Evolutionary conservation across 768 basidiomycete species (phyloP).

Genomic region (Termitomyces sp.): DNA sequence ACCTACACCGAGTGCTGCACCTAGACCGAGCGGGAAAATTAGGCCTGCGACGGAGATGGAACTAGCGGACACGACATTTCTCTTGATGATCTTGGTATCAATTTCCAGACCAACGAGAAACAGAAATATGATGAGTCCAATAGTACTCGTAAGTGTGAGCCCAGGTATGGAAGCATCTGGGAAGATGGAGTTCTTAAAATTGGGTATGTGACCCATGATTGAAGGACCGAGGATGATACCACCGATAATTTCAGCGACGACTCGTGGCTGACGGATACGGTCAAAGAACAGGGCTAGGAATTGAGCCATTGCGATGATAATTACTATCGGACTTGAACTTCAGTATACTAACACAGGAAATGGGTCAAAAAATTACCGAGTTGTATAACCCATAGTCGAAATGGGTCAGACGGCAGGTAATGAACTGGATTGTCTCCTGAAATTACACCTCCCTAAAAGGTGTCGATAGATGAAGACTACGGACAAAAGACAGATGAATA

Average conservation of each 20-base stretch:
- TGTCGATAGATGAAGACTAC: neutral
- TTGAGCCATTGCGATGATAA: constrained; percentile 81
- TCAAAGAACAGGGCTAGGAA: constrained; percentile 58
- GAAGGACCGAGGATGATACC: constrained; percentile 82
- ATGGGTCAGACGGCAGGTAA: constrained; percentile 62
- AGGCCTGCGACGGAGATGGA: constrained; percentile 66
- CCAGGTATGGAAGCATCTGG: constrained; percentile 44
- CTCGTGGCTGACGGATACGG: constrained; percentile 82
- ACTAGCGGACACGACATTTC: constrained; percentile 53
- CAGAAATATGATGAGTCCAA: constrained; percentile 73
- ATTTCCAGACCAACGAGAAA: constrained; percentile 86
- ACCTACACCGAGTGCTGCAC: constrained; percentile 69
- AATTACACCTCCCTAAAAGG: constrained; percentile 64
- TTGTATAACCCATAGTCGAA: constrained; percentile 75
- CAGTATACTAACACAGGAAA: neutral
- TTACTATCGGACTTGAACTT: constrained; percentile 34
- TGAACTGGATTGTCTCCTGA: constrained; percentile 66
- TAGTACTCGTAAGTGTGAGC: constrained; percentile 67
- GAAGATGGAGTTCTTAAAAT: constrained; percentile 61
- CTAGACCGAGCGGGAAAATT: constrained; percentile 73
- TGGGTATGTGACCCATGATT: constrained; percentile 75
- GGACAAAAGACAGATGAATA: constrained; percentile 15
- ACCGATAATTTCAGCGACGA: constrained; percentile 89
- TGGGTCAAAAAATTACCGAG: constrained; percentile 39
- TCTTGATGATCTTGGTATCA: constrained; percentile 62